These are phyloP conservation scores for Cryptococcus sp. DNA, from an alignment of 1,284 basidiomycete species.

Conservation along the genomic window DNA sequence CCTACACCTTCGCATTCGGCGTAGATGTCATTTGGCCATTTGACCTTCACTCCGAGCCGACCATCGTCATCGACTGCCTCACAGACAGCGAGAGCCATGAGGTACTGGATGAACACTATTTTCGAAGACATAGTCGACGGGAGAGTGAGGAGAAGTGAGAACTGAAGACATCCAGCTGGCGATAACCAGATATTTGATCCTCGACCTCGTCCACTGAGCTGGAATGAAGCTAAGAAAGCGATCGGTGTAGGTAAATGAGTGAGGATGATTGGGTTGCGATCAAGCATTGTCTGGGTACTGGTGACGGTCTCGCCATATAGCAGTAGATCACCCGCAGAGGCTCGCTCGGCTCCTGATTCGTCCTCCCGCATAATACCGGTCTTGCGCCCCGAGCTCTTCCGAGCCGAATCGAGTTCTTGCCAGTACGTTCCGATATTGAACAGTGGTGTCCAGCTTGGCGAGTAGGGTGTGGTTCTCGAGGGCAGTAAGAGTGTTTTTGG, in stretches of 20 bases:
- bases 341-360: conserved; percentile 14
- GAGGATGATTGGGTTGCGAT: conserved; percentile 75
- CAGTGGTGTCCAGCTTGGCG: conserved; percentile 45
- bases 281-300: conserved; percentile 92
- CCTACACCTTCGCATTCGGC: conserved; percentile 53
- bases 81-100: conserved; percentile 83
- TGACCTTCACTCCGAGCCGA: conserved; percentile 64
- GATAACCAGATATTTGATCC: conserved; percentile 92
- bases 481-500: conserved; percentile 39
- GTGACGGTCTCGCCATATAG: conserved; percentile 86
- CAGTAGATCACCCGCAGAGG: conserved; percentile 64
- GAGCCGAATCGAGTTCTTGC: conserved; percentile 36
- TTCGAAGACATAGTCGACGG: conserved; percentile 56
- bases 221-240: conserved; percentile 77
- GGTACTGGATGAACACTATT: conserved; percentile 93
- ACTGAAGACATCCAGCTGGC: conserved; percentile 80
- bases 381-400: conserved; percentile 28
- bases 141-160: conserved; percentile 72
- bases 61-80: conserved; percentile 62
- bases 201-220: conserved; percentile 82
- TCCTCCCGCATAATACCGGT: conserved; percentile 30
- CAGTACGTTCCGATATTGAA: conserved; percentile 51
- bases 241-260: conserved; percentile 64
- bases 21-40: conserved; percentile 99
- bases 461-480: conserved; percentile 23